These are phyloP conservation scores for Aotearoamyces nothofagi DNA, from an alignment of 2,329 filamentous ascomycete species.

Conservation along the genomic window DNA sequence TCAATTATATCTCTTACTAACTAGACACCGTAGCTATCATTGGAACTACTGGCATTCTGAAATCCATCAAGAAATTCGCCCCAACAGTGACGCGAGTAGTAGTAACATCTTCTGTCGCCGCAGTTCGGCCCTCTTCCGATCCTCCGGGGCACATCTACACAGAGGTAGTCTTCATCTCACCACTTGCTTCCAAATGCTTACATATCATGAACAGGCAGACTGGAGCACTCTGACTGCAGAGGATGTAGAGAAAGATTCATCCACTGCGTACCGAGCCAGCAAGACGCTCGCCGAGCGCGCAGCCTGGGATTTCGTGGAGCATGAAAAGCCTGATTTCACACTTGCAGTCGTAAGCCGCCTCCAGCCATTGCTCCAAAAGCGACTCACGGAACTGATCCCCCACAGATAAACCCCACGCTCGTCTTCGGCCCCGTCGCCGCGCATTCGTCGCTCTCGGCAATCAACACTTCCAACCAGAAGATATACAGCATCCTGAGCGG, in stretches of 20 bases:
- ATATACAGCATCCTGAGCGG: constrained; percentile 46
- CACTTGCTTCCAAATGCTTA: too few relatives aligned
- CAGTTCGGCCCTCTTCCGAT: constrained; percentile 31
- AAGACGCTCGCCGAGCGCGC: constrained; percentile 52
- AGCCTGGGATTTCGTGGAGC: constrained; percentile 44
- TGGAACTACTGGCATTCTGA: constrained; percentile 31
- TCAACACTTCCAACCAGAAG: constrained; percentile 60
- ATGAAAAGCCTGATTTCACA: constrained; percentile 36
- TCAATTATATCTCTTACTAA: too few relatives aligned
- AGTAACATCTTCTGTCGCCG: constrained; percentile 48
- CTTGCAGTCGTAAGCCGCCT: constrained; percentile 40
- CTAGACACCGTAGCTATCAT: too few relatives aligned
- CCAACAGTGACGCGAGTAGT: constrained; percentile 20
- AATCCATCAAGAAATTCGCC: constrained; percentile 25
- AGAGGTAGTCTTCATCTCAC: too few relatives aligned
- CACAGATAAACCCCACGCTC: background rate
- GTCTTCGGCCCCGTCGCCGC: constrained; percentile 23
- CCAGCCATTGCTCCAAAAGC: constrained; percentile 41
- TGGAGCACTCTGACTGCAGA: constrained; percentile 36
- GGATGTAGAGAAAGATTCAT: constrained; percentile 19
- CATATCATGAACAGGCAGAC: too few relatives aligned
- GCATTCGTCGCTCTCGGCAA: constrained; percentile 39
- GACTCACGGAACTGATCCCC: too few relatives aligned
- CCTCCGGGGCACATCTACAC: constrained; percentile 29
- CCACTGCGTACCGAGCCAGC: constrained; percentile 7